phyloP scores from a whole-genome alignment of 495 filamentous ascomycete genomes.

The Penicillium psychrofluorescens region DNA sequence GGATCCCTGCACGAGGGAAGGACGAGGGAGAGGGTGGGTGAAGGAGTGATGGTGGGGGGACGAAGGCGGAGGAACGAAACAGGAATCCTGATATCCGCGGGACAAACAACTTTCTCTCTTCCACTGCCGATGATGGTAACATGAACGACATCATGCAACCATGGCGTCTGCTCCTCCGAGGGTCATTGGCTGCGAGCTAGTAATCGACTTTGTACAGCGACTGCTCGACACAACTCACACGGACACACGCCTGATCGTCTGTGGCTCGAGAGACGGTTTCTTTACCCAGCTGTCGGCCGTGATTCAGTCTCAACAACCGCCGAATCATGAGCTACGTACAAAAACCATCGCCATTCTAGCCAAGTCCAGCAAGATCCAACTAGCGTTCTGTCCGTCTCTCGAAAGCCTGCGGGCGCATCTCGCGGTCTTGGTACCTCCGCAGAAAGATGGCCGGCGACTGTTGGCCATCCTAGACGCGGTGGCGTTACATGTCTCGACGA shows the following conservation, averaged over 20 bases:
- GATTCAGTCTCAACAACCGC: constrained; percentile 12
- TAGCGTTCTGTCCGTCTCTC: constrained; percentile 67
- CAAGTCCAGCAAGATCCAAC: constrained; percentile 55
- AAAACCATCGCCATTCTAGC: constrained; percentile 65
- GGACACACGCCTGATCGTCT: constrained; percentile 62
- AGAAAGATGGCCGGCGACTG: constrained; percentile 5
- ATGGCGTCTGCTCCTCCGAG: background rate
- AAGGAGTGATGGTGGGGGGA: background rate
- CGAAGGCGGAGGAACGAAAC: constrained; percentile 10
- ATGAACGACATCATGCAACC: background rate
- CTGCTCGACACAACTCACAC: constrained; percentile 46
- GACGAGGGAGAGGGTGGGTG: constrained; percentile 10
- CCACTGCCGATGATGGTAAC: constrained; percentile 10
- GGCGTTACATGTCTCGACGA: constrained; percentile 59
- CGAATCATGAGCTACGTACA: constrained; percentile 39
- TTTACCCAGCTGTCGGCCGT: constrained; percentile 39
- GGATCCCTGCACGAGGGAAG: constrained; percentile 12
- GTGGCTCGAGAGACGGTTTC: constrained; percentile 58
- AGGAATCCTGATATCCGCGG: constrained; percentile 1
- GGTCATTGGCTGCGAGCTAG: constrained; percentile 17
- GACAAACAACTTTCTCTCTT: constrained; percentile 5
- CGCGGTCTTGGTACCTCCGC: constrained; percentile 35
- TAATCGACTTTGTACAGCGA: constrained; percentile 54
- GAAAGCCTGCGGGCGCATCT: constrained; percentile 73
- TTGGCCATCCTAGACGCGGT: constrained; percentile 63